Conservation (phyloP, 108 stramenopile species). For the Stephanodiscus minutulus region DNA sequence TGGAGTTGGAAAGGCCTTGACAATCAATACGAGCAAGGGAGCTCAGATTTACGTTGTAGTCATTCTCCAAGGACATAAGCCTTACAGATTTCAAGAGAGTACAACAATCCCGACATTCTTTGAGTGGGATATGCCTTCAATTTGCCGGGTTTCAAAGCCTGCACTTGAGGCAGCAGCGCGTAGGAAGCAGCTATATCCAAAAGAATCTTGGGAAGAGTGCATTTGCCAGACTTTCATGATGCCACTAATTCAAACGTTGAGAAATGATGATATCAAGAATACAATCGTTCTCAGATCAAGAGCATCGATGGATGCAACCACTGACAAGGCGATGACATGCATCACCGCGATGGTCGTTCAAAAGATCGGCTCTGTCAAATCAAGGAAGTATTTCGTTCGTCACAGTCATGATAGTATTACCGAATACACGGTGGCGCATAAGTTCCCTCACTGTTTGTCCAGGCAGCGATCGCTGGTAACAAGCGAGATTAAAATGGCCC, state of each 20-base stretch:
- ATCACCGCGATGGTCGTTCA: conserved; percentile 54
- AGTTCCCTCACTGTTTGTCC: conserved; percentile 77
- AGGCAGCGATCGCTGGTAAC: conserved; percentile 73
- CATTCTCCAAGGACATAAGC: conserved; percentile 69
- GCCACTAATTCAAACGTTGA: conserved; percentile 52
- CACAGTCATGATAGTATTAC: conserved; percentile 31
- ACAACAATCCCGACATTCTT: conserved; percentile 85
- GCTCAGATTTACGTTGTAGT: conserved; percentile 58
- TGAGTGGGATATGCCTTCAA: conserved; percentile 74
- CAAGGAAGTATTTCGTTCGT: conserved; percentile 44
- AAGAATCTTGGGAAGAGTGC: conserved; percentile 47
- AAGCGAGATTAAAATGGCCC: conserved; percentile 37
- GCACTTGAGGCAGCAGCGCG: conserved; percentile 40
- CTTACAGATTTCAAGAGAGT: conserved; percentile 76
- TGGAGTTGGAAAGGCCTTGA: conserved; percentile 2
- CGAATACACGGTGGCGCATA: conserved; percentile 73
- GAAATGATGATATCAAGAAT: conserved; percentile 15
- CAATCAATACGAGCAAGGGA: conserved; percentile 1
- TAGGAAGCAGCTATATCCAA: conserved; percentile 8
- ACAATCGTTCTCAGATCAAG: conserved; percentile 36
- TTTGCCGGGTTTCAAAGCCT: conserved; percentile 70
- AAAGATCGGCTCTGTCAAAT: conserved; percentile 34
- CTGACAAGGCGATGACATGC: conserved; percentile 40
- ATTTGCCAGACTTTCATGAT: conserved; percentile 62
- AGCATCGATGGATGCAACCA: conserved; percentile 10